Evolutionary conservation across 345 rosid species (phyloP).

Genomic region (Aegle marmelos): DNA sequence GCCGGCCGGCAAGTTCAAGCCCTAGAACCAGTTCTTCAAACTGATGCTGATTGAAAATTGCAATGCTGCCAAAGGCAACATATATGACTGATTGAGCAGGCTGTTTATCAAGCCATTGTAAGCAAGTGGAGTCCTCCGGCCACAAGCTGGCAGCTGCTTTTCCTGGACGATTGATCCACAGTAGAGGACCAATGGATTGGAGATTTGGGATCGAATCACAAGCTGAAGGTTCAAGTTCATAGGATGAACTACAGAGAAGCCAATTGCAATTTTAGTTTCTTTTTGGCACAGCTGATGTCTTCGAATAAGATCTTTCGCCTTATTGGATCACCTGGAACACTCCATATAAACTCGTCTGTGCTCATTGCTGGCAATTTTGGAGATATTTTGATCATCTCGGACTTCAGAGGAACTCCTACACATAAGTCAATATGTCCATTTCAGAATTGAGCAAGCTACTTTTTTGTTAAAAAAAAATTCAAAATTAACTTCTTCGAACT

Average conservation of each 20-base stretch:
- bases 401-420: background rate
- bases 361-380: slow-evolving; percentile 5
- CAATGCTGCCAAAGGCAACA: slow-evolving; percentile 23
- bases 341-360: slow-evolving; percentile 12
- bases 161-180: background rate
- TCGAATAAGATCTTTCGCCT: background rate
- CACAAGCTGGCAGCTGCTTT: background rate
- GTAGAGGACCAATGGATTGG: background rate
- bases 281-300: background rate
- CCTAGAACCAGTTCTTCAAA: slow-evolving; percentile 18
- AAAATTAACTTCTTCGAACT: background rate
- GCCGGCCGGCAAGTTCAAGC: slow-evolving; percentile 8
- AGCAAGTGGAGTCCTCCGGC: slow-evolving; percentile 20
- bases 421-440: too few species aligned
- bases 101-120: slow-evolving; percentile 22
- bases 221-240: slow-evolving; percentile 20
- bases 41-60: background rate
- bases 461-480: too few species aligned
- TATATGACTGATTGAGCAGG: slow-evolving; percentile 23
- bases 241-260: slow-evolving; percentile 10
- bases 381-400: background rate
- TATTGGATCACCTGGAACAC: background rate
- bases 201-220: slow-evolving; percentile 3
- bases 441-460: too few species aligned
- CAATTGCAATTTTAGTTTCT: background rate